phyloP scores from a whole-genome alignment of 2,329 filamentous ascomycete species.

The Exophiala viscosa region DNA sequence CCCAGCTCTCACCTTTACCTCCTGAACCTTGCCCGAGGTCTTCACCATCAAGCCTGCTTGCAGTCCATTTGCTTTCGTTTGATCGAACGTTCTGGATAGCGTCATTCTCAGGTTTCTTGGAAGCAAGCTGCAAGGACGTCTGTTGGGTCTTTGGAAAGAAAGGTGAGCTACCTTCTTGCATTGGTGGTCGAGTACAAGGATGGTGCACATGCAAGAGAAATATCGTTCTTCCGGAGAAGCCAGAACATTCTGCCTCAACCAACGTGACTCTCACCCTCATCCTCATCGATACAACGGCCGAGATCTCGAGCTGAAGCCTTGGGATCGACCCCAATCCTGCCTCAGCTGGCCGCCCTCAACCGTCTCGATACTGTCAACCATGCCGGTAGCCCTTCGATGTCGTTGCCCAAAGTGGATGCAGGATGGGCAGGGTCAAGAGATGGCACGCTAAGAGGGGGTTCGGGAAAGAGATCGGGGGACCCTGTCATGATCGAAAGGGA shows the following conservation, averaged over 20 bases:
- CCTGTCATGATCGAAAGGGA: too few species aligned
- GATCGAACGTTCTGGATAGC: conserved; percentile 26
- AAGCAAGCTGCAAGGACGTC: conserved; percentile 3
- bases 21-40: conserved; percentile 20
- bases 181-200: not conserved
- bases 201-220: not conserved
- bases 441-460: too few species aligned
- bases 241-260: not conserved
- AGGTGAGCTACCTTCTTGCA: not conserved
- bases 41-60: conserved; percentile 3
- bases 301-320: not conserved
- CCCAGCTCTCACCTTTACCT: conserved; percentile 14
- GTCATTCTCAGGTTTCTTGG: conserved; percentile 17
- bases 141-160: conserved; percentile 1
- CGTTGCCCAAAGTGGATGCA: not conserved
- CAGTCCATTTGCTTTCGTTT: conserved; percentile 22
- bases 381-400: not conserved
- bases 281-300: not conserved
- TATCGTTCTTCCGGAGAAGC: not conserved
- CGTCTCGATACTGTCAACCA: not conserved
- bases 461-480: too few species aligned
- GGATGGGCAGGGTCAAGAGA: too few species aligned
- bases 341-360: not conserved
- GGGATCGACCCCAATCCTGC: not conserved
- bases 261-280: not conserved